Evolutionary conservation across 352 stramenopile genomes (phyloP).

Genomic region (Albugo candida): DNA sequence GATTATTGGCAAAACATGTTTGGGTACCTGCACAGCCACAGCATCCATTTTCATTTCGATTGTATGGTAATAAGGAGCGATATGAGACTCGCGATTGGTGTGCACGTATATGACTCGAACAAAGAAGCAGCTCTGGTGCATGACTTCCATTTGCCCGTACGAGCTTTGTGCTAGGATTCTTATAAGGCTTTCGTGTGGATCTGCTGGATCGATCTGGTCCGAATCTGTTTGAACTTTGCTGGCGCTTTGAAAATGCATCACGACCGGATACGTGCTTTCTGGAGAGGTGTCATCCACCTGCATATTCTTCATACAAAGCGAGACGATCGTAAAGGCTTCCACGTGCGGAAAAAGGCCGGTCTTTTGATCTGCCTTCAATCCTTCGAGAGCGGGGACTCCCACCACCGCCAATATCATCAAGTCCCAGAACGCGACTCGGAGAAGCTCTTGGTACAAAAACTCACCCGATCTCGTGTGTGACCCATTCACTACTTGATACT

Average conservation of each 20-base stretch:
- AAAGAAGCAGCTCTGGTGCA: conserved; percentile 13
- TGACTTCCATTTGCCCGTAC: conserved; percentile 16
- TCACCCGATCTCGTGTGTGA: conserved; percentile 9
- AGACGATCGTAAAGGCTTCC: conserved; percentile 34
- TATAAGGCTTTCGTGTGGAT: conserved; percentile 19
- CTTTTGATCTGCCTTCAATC: conserved; percentile 16
- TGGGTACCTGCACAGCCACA: conserved; percentile 40
- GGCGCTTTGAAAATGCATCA: conserved; percentile 23
- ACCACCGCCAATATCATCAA: conserved; percentile 28
- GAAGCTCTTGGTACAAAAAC: conserved; percentile 38
- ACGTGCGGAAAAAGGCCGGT: conserved; percentile 55
- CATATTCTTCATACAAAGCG: conserved; percentile 20
- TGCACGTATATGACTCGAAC: conserved; percentile 34
- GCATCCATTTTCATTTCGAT: conserved; percentile 35
- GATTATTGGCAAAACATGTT: not conserved
- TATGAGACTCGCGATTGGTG: conserved; percentile 18
- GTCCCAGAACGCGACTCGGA: conserved; percentile 16
- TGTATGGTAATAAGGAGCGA: conserved; percentile 47
- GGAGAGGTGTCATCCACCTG: conserved; percentile 54
- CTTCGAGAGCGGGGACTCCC: conserved; percentile 27
- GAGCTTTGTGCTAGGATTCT: conserved; percentile 8
- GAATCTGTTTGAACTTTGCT: conserved; percentile 11
- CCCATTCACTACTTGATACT: conserved; percentile 17
- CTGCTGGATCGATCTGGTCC: conserved; percentile 15
- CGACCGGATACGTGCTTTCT: conserved; percentile 50